Evolutionary conservation across 208 protist species (phyloP).

Genomic region (Giardia duodenalis): DNA sequence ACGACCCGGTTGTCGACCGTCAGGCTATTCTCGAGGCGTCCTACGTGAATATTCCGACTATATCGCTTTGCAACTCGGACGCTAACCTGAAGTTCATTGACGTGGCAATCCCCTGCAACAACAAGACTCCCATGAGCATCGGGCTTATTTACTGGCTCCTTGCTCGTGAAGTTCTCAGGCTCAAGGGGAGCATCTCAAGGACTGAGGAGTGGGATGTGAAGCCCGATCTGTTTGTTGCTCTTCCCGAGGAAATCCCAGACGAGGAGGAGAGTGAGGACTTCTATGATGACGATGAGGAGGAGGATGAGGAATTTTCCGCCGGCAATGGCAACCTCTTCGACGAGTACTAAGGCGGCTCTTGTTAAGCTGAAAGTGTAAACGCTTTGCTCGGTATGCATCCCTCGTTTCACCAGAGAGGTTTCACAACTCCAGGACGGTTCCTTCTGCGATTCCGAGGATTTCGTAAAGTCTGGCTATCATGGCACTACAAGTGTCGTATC

Average conservation of each 20-base stretch:
- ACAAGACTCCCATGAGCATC: conserved; percentile 75
- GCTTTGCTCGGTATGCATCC: neutral
- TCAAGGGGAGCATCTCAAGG: conserved; percentile 73
- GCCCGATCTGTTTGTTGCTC: conserved; percentile 96
- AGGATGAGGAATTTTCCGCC: neutral
- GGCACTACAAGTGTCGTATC: too few species aligned
- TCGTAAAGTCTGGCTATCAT: too few species aligned
- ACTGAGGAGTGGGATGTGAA: conserved; percentile 77
- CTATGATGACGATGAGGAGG: conserved; percentile 13
- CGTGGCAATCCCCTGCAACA: conserved; percentile 92
- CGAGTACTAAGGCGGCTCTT: neutral
- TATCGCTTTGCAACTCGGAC: conserved; percentile 94
- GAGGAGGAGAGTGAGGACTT: conserved; percentile 53
- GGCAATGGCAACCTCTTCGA: neutral
- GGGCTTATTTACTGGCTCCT: conserved; percentile 96
- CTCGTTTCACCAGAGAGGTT: neutral
- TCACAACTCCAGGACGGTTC: neutral
- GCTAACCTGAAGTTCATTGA: conserved; percentile 82
- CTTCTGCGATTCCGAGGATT: too few species aligned
- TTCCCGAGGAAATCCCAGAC: conserved; percentile 70
- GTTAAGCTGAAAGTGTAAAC: too few species aligned
- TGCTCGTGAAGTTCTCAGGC: conserved; percentile 81
- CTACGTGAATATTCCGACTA: conserved; percentile 94
- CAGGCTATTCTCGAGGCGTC: conserved; percentile 69
- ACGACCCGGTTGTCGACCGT: conserved; percentile 40